Percentiles rank a stretch among this genome's conserved stretches.
These are phyloP conservation scores for Cyclotella sp. DNA, from an alignment of 108 stramenopile genomes.

Conservation along the genomic window DNA sequence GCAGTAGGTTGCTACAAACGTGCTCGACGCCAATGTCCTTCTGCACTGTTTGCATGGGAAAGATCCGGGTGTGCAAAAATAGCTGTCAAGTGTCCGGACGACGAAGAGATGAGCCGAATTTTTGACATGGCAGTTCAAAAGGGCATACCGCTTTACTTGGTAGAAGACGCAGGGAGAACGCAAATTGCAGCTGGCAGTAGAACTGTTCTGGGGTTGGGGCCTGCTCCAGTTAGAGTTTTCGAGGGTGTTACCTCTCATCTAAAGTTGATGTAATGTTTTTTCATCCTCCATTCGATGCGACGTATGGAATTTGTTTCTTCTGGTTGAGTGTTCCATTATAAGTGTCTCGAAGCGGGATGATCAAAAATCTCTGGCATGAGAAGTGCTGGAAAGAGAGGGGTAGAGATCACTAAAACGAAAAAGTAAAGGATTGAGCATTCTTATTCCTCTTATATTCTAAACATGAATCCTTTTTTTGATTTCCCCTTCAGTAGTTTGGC, in stretches of 20 bases:
- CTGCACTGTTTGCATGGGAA: constrained; percentile 83
- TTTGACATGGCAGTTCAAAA: constrained; percentile 59
- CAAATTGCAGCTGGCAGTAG: constrained; percentile 93
- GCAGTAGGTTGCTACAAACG: constrained; percentile 91
- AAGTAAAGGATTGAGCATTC: not conserved
- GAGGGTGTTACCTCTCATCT: constrained; percentile 87
- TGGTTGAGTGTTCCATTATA: too few species aligned
- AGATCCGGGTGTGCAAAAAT: constrained; percentile 91
- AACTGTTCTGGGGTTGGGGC: constrained; percentile 90
- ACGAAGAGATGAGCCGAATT: constrained; percentile 83
- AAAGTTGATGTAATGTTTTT: constrained; percentile 88
- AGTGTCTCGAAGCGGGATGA: too few species aligned
- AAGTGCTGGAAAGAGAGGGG: too few species aligned
- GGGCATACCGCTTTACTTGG: constrained; percentile 85
- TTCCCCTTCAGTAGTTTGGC: constrained; percentile 54
- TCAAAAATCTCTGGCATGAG: too few species aligned
- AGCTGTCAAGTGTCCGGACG: constrained; percentile 85
- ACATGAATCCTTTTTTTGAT: constrained; percentile 26
- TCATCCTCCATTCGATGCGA: too few species aligned
- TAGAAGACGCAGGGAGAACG: constrained; percentile 93
- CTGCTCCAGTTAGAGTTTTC: constrained; percentile 84
- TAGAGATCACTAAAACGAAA: too few species aligned
- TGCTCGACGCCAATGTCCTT: constrained; percentile 66
- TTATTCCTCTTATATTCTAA: not conserved
- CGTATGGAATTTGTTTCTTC: not conserved